A percentile compares a stretch with the other conserved stretches of the same genome.
Conservation (phyloP, 257 asterid genomes). For the Eucommia ulmoides region DNA sequence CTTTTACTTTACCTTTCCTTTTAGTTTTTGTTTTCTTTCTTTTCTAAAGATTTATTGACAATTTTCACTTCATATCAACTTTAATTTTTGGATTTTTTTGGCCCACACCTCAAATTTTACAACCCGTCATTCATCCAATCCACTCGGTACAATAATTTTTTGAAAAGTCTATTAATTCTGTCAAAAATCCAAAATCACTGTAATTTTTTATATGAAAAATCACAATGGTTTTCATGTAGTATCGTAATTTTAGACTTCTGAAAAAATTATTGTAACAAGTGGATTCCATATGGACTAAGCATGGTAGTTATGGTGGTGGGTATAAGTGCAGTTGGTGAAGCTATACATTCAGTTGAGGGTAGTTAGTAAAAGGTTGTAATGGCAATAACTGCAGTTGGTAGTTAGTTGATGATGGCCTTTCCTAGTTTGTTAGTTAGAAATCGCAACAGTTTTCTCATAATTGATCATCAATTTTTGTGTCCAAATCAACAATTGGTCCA, state of each 20-base stretch:
- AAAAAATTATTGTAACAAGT: too few species aligned
- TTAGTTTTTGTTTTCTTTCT: conserved; percentile 6
- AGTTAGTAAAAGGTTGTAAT: conserved; percentile 9
- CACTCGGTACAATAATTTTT: too few species aligned
- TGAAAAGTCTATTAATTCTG: background rate
- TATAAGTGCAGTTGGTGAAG: background rate
- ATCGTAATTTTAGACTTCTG: too few species aligned
- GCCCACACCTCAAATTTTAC: too few species aligned
- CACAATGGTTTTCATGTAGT: too few species aligned
- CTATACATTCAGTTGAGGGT: background rate
- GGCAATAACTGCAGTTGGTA: conserved; percentile 16
- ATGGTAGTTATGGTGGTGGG: background rate
- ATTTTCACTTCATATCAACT: too few species aligned
- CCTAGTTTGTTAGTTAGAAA: too few species aligned
- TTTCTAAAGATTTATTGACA: background rate
- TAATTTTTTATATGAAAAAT: too few species aligned
- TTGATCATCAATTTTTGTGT: background rate
- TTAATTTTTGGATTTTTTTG: too few species aligned
- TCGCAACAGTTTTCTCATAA: background rate
- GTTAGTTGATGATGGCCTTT: too few species aligned
- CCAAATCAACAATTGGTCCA: background rate
- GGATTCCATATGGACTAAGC: too few species aligned
- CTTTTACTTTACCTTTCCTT: conserved; percentile 8
- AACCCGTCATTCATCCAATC: too few species aligned
- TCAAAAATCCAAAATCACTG: background rate